These are phyloP conservation scores for Sarocladium brachiariae DNA, from an alignment of 2,329 filamentous ascomycete species.

Conservation along the genomic window DNA sequence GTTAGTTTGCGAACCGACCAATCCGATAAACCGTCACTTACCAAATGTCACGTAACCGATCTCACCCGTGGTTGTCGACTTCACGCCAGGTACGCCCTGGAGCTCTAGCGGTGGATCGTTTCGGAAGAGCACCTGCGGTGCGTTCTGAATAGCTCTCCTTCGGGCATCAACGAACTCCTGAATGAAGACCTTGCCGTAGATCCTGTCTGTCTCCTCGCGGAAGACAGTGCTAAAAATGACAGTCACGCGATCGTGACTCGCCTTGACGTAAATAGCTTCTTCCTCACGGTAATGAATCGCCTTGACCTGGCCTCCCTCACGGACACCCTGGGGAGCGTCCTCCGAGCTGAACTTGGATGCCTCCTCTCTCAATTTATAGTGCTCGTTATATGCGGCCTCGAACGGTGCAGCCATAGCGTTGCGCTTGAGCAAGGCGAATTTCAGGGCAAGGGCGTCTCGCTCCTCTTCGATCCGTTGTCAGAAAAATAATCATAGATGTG, in stretches of 20 bases:
- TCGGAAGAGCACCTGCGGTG: conserved; percentile 92
- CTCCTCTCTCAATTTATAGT: conserved; percentile 78
- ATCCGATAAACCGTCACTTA: conserved; percentile 33
- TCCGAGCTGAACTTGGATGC: conserved; percentile 90
- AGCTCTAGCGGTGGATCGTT: conserved; percentile 92
- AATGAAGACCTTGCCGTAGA: conserved; percentile 97
- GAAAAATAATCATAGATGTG: conserved; percentile 10
- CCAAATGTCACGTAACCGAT: conserved; percentile 98
- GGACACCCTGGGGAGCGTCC: conserved; percentile 82
- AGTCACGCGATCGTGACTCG: conserved; percentile 92
- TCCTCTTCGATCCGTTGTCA: conserved; percentile 50
- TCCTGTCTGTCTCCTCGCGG: conserved; percentile 91
- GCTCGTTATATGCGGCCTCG: conserved; percentile 92
- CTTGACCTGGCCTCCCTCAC: conserved; percentile 87
- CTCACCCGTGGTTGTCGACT: conserved; percentile 68
- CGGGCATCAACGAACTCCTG: conserved; percentile 98
- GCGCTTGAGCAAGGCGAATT: conserved; percentile 88
- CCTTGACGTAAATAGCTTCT: conserved; percentile 98
- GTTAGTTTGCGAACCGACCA: not conserved
- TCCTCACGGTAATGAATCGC: conserved; percentile 98
- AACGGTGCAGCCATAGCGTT: conserved; percentile 99
- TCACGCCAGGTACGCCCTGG: conserved; percentile 77
- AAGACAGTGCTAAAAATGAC: conserved; percentile 99
- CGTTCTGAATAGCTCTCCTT: conserved; percentile 93
- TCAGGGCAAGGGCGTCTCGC: conserved; percentile 76